Percentiles rank a stretch among this genome's conserved stretches.
Evolutionary conservation across 2,329 filamentous ascomycete genomes (phyloP).

Genomic region (Cladosporium sp.): DNA sequence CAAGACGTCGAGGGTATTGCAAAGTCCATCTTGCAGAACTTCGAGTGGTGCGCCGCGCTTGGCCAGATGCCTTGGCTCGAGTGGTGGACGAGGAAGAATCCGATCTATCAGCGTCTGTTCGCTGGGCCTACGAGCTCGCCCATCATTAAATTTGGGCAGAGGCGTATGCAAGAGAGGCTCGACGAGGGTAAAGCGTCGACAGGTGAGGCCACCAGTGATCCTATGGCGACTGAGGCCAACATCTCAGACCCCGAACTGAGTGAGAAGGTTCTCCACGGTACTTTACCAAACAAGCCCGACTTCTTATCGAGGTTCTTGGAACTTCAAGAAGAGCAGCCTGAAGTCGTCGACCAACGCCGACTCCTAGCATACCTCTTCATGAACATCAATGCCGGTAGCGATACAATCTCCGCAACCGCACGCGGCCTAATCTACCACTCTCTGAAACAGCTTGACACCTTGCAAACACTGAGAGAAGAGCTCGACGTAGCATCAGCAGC

Average conservation of each 20-base stretch:
- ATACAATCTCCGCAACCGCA: conserved; percentile 22
- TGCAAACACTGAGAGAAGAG: background rate
- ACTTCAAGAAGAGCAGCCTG: conserved; percentile 24
- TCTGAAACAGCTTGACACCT: conserved; percentile 14
- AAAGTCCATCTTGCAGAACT: conserved; percentile 22
- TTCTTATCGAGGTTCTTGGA: conserved; percentile 32
- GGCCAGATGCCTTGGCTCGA: conserved; percentile 36
- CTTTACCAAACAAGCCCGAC: conserved; percentile 25
- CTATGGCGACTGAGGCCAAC: background rate
- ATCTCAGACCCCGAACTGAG: conserved; percentile 23
- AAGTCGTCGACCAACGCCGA: background rate
- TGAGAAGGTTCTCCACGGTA: conserved; percentile 27
- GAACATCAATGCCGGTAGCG: conserved; percentile 26
- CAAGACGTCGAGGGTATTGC: conserved; percentile 22
- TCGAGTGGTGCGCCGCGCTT: conserved; percentile 30
- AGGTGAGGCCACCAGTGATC: background rate
- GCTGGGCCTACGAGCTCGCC: conserved; percentile 26
- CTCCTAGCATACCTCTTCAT: conserved; percentile 23
- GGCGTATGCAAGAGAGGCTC: conserved; percentile 27
- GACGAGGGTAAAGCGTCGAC: background rate
- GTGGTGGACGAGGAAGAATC: conserved; percentile 28
- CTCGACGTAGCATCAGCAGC: background rate
- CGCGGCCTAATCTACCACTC: conserved; percentile 21
- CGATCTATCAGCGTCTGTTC: conserved; percentile 26
- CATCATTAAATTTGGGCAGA: conserved; percentile 29